Evolutionary conservation across 805 yeast species (phyloP).

Genomic region (Metschnikowia sp.): DNA sequence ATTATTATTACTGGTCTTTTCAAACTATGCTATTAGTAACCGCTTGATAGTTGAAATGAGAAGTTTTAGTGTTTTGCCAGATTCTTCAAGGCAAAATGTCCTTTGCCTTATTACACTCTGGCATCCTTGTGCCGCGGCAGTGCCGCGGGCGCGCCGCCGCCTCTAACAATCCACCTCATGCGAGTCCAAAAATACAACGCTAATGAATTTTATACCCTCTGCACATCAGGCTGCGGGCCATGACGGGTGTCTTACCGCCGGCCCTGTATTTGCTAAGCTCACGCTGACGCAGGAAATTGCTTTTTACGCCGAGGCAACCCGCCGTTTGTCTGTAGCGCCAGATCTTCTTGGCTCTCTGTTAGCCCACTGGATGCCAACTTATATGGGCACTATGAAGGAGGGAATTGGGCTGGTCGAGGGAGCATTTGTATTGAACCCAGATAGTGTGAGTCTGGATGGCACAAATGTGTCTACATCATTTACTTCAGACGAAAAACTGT

Average conservation of each 20-base stretch:
- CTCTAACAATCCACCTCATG: background rate
- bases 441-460: background rate
- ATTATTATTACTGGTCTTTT: no score
- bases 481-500: slow-evolving; percentile 16
- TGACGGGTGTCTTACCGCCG: slow-evolving; percentile 70
- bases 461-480: background rate
- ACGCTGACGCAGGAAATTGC: slow-evolving; percentile 61
- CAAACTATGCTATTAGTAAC: no score
- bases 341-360: slow-evolving; percentile 32
- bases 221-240: slow-evolving; percentile 90
- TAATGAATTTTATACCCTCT: slow-evolving; percentile 14
- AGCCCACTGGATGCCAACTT: slow-evolving; percentile 60
- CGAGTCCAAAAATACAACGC: background rate
- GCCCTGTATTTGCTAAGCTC: slow-evolving; percentile 70
- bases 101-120: no score
- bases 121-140: background rate
- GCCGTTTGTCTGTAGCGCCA: slow-evolving; percentile 18
- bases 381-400: slow-evolving; percentile 54
- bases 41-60: no score
- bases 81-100: no score
- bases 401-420: slow-evolving; percentile 26
- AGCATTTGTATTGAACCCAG: slow-evolving; percentile 8
- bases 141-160: background rate
- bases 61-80: no score
- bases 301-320: slow-evolving; percentile 54